phyloP scores from a whole-genome alignment of 805 yeast species.

The Candida chauliodis region DNA sequence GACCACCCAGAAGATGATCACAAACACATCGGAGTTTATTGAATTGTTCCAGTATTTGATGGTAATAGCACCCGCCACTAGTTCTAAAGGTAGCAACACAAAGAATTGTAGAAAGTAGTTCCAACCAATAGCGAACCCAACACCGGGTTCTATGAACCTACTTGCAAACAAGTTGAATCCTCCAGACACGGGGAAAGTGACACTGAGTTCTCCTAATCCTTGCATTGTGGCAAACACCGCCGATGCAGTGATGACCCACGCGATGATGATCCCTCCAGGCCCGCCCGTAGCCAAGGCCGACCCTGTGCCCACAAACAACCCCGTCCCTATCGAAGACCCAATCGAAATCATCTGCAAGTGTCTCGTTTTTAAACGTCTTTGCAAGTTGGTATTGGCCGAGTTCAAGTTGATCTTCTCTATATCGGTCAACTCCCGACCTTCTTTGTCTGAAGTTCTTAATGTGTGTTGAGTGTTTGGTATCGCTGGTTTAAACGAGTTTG shows the following conservation, averaged over 20 bases:
- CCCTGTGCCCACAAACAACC: conserved; percentile 65
- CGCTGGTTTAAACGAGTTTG: conserved; percentile 36
- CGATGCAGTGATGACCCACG: conserved; percentile 52
- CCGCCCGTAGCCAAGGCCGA: conserved; percentile 57
- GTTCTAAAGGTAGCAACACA: conserved; percentile 51
- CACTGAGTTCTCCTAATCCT: conserved; percentile 59
- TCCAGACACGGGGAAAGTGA: conserved; percentile 61
- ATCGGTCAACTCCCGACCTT: conserved; percentile 17
- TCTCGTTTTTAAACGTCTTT: conserved; percentile 51
- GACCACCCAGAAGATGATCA: conserved; percentile 46
- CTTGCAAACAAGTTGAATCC: conserved; percentile 61
- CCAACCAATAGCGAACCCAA: conserved; percentile 48
- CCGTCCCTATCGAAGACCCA: conserved; percentile 68
- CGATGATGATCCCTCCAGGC: conserved; percentile 58
- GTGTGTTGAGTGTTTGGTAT: conserved; percentile 15
- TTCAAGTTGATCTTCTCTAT: conserved; percentile 27
- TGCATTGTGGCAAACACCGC: conserved; percentile 59
- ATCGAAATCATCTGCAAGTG: conserved; percentile 67
- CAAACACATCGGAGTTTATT: conserved; percentile 59
- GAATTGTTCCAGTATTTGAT: conserved; percentile 50
- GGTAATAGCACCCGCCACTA: conserved; percentile 55
- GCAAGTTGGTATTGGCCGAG: conserved; percentile 55
- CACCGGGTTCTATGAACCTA: conserved; percentile 56
- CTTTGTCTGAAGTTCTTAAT: conserved; percentile 11
- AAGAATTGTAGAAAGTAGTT: conserved; percentile 28